Evolutionary conservation across 1,284 basidiomycete genomes (phyloP).

Genomic region (Leccinum variabile): DNA sequence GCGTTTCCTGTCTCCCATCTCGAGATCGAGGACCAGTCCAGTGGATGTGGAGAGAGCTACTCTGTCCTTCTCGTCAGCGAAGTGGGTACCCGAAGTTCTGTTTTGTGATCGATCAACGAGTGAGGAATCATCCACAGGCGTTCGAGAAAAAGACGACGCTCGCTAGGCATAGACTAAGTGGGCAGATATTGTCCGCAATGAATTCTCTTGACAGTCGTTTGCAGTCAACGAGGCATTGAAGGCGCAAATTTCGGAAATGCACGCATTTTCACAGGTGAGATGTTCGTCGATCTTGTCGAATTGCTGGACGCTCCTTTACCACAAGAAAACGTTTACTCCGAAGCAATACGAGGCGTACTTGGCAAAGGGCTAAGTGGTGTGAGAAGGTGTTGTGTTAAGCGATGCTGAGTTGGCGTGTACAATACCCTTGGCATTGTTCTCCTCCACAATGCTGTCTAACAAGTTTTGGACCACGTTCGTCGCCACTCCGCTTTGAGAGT

Average conservation of each 20-base stretch:
- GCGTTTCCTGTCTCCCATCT: conserved; percentile 63
- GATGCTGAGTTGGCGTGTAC: not conserved
- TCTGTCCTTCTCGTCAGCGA: conserved; percentile 73
- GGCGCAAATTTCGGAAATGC: conserved; percentile 71
- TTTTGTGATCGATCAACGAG: not conserved
- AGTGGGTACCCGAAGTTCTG: conserved; percentile 38
- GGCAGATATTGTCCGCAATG: conserved; percentile 19
- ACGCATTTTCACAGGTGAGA: conserved; percentile 80
- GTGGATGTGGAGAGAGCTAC: conserved; percentile 77
- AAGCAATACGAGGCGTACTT: conserved; percentile 61
- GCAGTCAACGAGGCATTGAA: conserved; percentile 76
- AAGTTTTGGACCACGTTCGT: conserved; percentile 12
- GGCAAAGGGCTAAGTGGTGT: conserved; percentile 38
- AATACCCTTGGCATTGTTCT: conserved; percentile 13
- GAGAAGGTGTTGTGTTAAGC: not conserved
- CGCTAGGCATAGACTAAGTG: conserved; percentile 66
- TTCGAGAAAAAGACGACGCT: conserved; percentile 79
- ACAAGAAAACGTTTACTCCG: conserved; percentile 74
- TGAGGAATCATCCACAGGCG: conserved; percentile 40
- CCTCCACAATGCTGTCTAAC: not conserved
- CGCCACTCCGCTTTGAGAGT: not conserved
- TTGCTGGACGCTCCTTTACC: conserved; percentile 1
- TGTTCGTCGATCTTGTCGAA: not conserved
- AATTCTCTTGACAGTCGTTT: conserved; percentile 2
- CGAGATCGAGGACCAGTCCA: conserved; percentile 72